These are phyloP conservation scores for Piromyces sp. DNA, from an alignment of 192 early-diverging fungal genomes.

Conservation along the genomic window DNA sequence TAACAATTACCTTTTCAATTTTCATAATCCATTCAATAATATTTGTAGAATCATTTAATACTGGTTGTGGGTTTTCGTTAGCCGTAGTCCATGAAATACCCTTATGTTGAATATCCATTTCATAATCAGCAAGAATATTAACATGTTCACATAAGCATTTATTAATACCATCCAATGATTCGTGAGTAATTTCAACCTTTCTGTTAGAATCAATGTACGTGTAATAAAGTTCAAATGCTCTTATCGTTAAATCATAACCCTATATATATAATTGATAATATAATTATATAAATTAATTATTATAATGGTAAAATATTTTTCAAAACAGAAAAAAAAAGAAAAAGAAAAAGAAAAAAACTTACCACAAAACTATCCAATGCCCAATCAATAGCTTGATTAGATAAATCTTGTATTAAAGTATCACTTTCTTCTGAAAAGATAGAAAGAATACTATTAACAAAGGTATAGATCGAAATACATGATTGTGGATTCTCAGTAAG, in stretches of 20 bases:
- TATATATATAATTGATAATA: no score
- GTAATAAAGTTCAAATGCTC: not conserved
- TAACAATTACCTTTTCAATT: not conserved
- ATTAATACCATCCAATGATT: not conserved
- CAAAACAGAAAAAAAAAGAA: not conserved
- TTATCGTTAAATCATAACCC: not conserved
- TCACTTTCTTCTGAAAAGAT: slow-evolving; percentile 14
- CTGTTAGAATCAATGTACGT: not conserved
- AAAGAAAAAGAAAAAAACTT: slow-evolving; percentile 3
- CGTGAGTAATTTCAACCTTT: not conserved
- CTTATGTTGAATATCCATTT: not conserved
- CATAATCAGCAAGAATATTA: not conserved
- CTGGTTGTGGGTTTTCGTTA: not conserved
- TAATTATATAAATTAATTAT: no score
- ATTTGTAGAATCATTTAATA: not conserved
- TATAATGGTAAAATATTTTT: no score
- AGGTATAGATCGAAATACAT: slow-evolving; percentile 11
- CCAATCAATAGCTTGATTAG: slow-evolving; percentile 15
- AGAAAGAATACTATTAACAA: slow-evolving; percentile 10
- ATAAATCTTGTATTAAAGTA: slow-evolving; percentile 9
- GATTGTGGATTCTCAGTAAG: slow-evolving; percentile 7
- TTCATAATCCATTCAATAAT: not conserved
- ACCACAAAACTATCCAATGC: slow-evolving; percentile 18
- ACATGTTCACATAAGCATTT: not conserved
- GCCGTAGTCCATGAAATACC: not conserved